phyloP scores from a whole-genome alignment of 2,329 filamentous ascomycete genomes.

The Bretziella fagacearum region DNA sequence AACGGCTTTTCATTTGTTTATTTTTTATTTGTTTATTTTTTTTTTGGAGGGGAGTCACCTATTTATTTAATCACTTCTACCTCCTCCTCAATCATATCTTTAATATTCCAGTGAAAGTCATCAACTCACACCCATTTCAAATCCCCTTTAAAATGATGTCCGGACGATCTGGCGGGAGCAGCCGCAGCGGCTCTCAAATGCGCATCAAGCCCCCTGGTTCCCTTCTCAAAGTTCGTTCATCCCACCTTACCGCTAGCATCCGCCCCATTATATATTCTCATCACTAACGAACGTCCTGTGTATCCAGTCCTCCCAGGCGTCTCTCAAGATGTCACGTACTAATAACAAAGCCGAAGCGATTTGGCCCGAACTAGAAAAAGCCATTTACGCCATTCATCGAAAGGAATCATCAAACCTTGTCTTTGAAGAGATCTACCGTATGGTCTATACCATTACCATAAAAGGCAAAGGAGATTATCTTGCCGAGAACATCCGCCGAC shows the following conservation, averaged over 20 bases:
- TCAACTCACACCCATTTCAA: too few species aligned
- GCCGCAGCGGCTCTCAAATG: background rate
- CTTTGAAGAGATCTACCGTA: constrained; percentile 89
- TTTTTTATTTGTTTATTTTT: too few species aligned
- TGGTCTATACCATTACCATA: constrained; percentile 83
- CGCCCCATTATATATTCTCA: too few species aligned
- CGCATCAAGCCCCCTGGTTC: background rate
- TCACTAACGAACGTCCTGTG: background rate
- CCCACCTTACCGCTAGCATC: too few species aligned
- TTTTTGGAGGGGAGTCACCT: too few species aligned
- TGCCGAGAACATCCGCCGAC: constrained; percentile 62
- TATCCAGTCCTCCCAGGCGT: too few species aligned
- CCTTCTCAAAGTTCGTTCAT: background rate
- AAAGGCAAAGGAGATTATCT: constrained; percentile 70
- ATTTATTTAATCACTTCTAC: too few species aligned
- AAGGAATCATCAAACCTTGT: constrained; percentile 81
- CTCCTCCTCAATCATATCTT: too few species aligned
- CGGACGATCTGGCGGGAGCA: background rate
- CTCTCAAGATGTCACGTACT: background rate
- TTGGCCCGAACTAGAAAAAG: constrained; percentile 20
- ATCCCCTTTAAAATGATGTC: background rate
- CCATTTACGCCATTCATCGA: constrained; percentile 74
- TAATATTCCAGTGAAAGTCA: too few species aligned
- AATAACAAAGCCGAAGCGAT: background rate
- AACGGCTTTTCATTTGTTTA: too few species aligned